Percentiles rank a stretch among this genome's conserved stretches.
Conservation (phyloP, 2,329 filamentous ascomycete species). For the Emericellopsis cladophorae region DNA sequence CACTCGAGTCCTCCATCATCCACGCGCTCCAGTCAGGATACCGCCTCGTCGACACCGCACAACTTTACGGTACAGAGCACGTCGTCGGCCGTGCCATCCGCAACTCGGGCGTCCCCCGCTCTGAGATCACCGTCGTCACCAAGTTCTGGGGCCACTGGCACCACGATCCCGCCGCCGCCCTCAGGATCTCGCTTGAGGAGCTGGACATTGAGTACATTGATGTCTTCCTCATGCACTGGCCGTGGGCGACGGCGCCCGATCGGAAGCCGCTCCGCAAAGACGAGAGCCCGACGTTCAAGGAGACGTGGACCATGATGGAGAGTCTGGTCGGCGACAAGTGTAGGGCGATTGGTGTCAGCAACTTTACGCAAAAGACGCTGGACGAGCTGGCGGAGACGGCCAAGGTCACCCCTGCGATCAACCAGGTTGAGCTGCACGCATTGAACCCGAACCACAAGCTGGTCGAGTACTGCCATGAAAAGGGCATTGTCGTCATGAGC, state of each 20-base stretch:
- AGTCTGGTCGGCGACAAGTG: conserved; percentile 10
- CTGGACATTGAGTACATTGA: conserved; percentile 18
- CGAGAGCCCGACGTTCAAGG: conserved; percentile 12
- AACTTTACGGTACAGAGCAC: conserved; percentile 13
- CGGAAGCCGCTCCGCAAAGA: conserved; percentile 7
- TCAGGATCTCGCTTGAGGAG: conserved; percentile 13
- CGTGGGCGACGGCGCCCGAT: conserved; percentile 12
- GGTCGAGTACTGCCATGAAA: conserved; percentile 15
- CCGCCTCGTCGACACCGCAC: conserved; percentile 16
- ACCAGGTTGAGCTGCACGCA: conserved; percentile 19
- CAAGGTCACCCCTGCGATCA: conserved; percentile 14
- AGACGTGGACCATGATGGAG: conserved; percentile 16
- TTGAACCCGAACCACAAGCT: conserved; percentile 17
- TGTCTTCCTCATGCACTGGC: conserved; percentile 16
- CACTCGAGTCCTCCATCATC: conserved; percentile 11
- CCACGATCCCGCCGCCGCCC: conserved; percentile 12
- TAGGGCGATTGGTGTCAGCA: conserved; percentile 17
- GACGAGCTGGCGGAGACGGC: conserved; percentile 11
- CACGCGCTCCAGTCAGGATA: conserved; percentile 15
- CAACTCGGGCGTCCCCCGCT: conserved; percentile 16
- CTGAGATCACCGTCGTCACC: conserved; percentile 17
- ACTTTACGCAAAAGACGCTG: conserved; percentile 16
- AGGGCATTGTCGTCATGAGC: conserved; percentile 16
- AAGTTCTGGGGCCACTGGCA: conserved; percentile 18
- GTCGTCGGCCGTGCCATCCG: conserved; percentile 17